Base-by-base conservation (phyloP, 208 protist species). In the Leptomonas seymouri region DNA sequence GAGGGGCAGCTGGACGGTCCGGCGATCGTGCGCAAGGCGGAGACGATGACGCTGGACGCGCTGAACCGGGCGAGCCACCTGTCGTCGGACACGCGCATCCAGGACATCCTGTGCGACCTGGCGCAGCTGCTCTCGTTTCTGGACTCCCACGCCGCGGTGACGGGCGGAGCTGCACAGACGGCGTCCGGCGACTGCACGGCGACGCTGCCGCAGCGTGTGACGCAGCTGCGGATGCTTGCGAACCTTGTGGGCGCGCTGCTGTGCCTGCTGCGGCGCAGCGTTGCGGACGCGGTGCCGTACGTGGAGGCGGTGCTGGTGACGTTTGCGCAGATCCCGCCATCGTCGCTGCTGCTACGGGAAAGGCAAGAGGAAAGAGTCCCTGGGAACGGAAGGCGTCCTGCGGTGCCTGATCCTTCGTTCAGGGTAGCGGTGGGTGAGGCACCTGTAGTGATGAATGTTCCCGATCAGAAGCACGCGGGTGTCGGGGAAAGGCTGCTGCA, bases 181-280 rank as follows among this genome's bases (percentile, higher is more conserved):
- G 49, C 41, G 18, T 60, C 62, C 3, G 75, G 67, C 9, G 74
- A 74, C 63, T 62, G 58, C 45, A 63, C 58, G 54, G 56, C 76
- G 31, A 65, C 62, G 30, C 49, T 79, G 18, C 67, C 66, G 27
- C 78, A 85, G 56, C 69, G 53, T 9, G 53, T 78, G 7, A 79
- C 64, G 44, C 78, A 84, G 55, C 74, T 89, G 49, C 65, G 65
- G 39, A 71, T 86, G 48, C 68, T 88, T 31, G 61, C 63, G 34
- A 62, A 81, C 62, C 61, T 90, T 4, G 31, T 79, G 7, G 56
- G 75, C 23, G 50, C 61, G 30, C 50, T 90, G 25, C 48, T 90
- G 39, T 81, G 67, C 65, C 51, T 80, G 46, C 30, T 66, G 21
- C 76, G 74, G 7, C 71, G 78, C 34, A 55, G 71, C 27, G 68